A percentile compares a stretch with the other conserved stretches of the same genome.
Evolutionary conservation across 2,329 filamentous ascomycete species (phyloP).

Genomic region (Anisogramma anomala): DNA sequence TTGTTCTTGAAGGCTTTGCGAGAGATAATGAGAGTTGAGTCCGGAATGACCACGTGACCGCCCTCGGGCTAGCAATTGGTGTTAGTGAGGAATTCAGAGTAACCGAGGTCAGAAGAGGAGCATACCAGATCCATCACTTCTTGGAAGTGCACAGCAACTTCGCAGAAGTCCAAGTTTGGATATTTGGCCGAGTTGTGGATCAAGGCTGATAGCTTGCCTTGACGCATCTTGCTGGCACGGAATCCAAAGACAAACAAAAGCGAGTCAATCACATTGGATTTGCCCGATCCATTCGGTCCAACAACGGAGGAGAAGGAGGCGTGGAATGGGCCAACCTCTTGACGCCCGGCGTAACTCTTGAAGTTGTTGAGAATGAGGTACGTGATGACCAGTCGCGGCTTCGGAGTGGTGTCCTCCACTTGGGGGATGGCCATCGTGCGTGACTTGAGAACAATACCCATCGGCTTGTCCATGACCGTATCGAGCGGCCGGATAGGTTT

Average conservation of each 20-base stretch:
- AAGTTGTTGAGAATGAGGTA: constrained; percentile 91
- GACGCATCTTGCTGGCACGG: constrained; percentile 96
- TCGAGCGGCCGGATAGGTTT: constrained; percentile 68
- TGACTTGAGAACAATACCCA: constrained; percentile 88
- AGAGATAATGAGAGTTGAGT: constrained; percentile 79
- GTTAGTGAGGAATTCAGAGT: too few species aligned
- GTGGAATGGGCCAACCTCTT: constrained; percentile 94
- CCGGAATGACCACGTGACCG: constrained; percentile 62
- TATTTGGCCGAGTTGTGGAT: constrained; percentile 92
- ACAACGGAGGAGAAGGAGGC: constrained; percentile 96
- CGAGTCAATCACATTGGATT: constrained; percentile 98
- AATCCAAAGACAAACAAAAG: constrained; percentile 98
- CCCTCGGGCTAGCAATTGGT: constrained; percentile 56
- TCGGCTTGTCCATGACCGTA: constrained; percentile 71
- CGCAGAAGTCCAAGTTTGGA: constrained; percentile 78
- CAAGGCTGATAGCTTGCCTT: constrained; percentile 93
- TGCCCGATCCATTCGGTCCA: constrained; percentile 93
- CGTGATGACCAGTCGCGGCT: constrained; percentile 81
- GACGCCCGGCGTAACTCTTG: constrained; percentile 94
- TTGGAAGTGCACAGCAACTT: constrained; percentile 93
- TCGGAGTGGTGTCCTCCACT: constrained; percentile 67
- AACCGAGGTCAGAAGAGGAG: background rate
- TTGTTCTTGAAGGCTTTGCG: constrained; percentile 96
- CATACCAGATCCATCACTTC: constrained; percentile 76
- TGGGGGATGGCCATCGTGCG: constrained; percentile 55